Percentiles rank a stretch among this genome's conserved stretches.
Evolutionary conservation across 1,139 yeast genomes (phyloP).

Genomic region (Nakaseomyces glabratus): DNA sequence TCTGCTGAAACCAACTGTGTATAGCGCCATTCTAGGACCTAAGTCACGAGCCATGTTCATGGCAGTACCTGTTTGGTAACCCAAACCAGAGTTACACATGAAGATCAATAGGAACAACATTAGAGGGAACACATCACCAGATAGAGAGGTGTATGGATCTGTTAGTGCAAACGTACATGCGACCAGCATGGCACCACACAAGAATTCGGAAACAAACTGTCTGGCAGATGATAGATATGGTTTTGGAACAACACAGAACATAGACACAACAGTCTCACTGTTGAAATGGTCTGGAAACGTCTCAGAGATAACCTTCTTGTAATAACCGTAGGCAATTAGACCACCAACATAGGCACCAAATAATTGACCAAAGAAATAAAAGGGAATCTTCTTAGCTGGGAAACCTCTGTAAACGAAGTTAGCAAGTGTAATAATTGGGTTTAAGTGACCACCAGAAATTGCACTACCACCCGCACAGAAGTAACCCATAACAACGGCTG

Average conservation of each 20-base stretch:
- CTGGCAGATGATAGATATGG: slow-evolving; percentile 37
- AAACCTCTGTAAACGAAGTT: slow-evolving; percentile 37
- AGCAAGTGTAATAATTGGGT: slow-evolving; percentile 37
- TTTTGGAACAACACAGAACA: slow-evolving; percentile 41
- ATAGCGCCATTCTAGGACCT: slow-evolving; percentile 42
- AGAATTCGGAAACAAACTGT: slow-evolving; percentile 39
- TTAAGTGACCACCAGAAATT: slow-evolving; percentile 39
- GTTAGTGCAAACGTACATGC: slow-evolving; percentile 40
- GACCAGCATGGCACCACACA: slow-evolving; percentile 38
- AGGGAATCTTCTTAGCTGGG: slow-evolving; percentile 36
- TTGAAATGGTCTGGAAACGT: slow-evolving; percentile 24
- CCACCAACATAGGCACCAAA: slow-evolving; percentile 38
- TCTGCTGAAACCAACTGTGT: slow-evolving; percentile 38
- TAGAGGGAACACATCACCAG: slow-evolving; percentile 39
- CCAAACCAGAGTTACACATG: slow-evolving; percentile 38
- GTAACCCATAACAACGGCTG: slow-evolving; percentile 43
- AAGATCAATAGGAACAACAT: slow-evolving; percentile 37
- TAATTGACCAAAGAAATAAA: slow-evolving; percentile 35
- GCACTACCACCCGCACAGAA: slow-evolving; percentile 36
- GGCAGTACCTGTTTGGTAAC: slow-evolving; percentile 45
- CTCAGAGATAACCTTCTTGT: slow-evolving; percentile 25
- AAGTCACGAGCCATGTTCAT: slow-evolving; percentile 45
- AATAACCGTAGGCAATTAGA: slow-evolving; percentile 33
- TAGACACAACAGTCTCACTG: slow-evolving; percentile 28
- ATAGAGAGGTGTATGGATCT: slow-evolving; percentile 40